Evolutionary conservation across 1,284 basidiomycete species (phyloP).

Genomic region (Cryptococcus amylolentus): DNA sequence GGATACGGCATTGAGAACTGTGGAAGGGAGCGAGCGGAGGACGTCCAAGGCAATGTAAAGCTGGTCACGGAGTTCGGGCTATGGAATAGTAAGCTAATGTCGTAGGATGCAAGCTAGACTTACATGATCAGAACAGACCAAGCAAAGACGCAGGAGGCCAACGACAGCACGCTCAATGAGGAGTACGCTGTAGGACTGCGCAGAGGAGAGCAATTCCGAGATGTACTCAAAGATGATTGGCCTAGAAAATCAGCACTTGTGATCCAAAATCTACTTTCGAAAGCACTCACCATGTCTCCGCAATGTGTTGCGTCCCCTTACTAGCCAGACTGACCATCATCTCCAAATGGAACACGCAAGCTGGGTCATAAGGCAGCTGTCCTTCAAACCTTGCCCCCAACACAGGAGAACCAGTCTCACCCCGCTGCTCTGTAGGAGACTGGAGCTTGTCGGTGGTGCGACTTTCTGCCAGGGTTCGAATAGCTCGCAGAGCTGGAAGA

Average conservation of each 20-base stretch:
- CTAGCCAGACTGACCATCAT: constrained; percentile 84
- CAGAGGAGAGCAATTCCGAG: constrained; percentile 69
- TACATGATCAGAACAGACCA: constrained; percentile 73
- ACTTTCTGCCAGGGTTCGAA: constrained; percentile 80
- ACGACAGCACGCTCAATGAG: constrained; percentile 95
- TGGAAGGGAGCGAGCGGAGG: constrained; percentile 71
- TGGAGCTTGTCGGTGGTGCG: constrained; percentile 37
- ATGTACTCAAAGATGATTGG: constrained; percentile 89
- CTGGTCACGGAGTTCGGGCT: constrained; percentile 80
- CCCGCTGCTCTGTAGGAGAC: constrained; percentile 54
- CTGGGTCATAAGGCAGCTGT: constrained; percentile 83
- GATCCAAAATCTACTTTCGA: not conserved
- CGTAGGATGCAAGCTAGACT: constrained; percentile 25
- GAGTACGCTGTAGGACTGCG: constrained; percentile 78
- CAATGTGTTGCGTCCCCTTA: constrained; percentile 69
- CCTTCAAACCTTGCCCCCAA: constrained; percentile 33
- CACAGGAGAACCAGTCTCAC: constrained; percentile 37
- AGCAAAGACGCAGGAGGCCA: constrained; percentile 74
- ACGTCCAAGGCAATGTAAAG: constrained; percentile 90
- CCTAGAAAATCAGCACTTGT: constrained; percentile 53
- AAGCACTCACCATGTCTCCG: constrained; percentile 74
- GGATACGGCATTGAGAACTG: constrained; percentile 75
- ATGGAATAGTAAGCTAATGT: not conserved
- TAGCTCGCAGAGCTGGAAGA: constrained; percentile 73
- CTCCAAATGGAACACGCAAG: constrained; percentile 89